Conservation (phyloP, 2,329 filamentous ascomycete species). For the Alternaria atra region DNA sequence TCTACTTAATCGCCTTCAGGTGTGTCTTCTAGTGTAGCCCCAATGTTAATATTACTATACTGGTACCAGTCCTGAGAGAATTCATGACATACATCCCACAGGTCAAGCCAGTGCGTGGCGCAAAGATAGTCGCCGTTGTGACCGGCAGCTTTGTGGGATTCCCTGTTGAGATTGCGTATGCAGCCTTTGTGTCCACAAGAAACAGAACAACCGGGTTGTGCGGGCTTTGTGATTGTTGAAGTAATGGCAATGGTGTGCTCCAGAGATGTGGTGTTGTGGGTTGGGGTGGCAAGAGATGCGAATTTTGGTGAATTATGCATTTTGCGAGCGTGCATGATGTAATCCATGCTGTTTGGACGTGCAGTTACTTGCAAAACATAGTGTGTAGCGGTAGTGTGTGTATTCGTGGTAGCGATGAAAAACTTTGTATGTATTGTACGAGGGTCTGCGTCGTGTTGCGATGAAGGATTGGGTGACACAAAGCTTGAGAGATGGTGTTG, state of each 20-base stretch:
- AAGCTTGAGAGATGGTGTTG: neutral
- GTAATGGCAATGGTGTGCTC: neutral
- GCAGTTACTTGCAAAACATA: neutral
- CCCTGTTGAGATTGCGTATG: neutral
- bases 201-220: neutral
- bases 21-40: too few relatives aligned
- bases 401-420: neutral
- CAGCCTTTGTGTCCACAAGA: neutral
- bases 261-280: neutral
- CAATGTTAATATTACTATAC: too few relatives aligned
- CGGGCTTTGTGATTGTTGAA: neutral
- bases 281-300: neutral
- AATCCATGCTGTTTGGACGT: too few relatives aligned
- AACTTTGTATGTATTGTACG: neutral
- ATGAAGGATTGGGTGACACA: neutral
- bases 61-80: too few relatives aligned
- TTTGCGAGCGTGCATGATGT: neutral
- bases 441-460: neutral
- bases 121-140: neutral
- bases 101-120: too few relatives aligned
- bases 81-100: too few relatives aligned
- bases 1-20: too few relatives aligned
- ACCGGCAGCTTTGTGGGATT: neutral
- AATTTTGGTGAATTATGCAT: neutral
- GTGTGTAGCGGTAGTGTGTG: neutral